Base-by-base conservation (phyloP, 352 stramenopile species). In the Globisporangium camurandrum region DNA sequence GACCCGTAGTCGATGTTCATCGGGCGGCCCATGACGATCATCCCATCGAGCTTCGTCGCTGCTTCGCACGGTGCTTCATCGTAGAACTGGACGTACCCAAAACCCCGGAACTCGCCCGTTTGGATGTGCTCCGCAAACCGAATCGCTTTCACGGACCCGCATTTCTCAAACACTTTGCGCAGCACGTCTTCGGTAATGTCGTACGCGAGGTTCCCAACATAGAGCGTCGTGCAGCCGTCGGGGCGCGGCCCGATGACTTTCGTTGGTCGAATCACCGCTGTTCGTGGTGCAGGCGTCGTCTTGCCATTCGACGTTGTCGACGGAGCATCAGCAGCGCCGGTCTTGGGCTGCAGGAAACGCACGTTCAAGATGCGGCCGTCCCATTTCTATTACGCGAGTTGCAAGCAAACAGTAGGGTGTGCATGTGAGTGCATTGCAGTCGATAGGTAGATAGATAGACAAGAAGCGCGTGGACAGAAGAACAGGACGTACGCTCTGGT, bases 121-220 rank as follows among this genome's bases (percentile, higher is more conserved):
- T 88, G 69, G 33, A 93, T 90, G 51, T 93, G 78, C 46, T 93
- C 74, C 45, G 82, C 82, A 45, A 93, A 90, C 14, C 82, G 82
- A 54, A 93, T 72, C 20, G 82, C 82, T 41, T 83, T 81, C 58
- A 93, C 79, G 27, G 70, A 75, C 46, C 82, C 82, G 57, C 75
- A 90, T 50, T 71, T 73, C 38, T 73, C 73, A 52, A 90, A 90
- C 1, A 93, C 82, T 56, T 89, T 90, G 36, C 76, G 73, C 55
- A 93, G 46, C 39, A 93, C 74, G 27, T 97, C 84, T 36, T 96
- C 87, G 9, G 81, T 90, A 59, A 91, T 95, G 36, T 93, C 75
- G 64, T 99, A 99, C 2, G 95, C 86, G 53, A 99, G 63, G 66
- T 99, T 99, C 38, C 92, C 87, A 3, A 98, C 91, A 69, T 98